Evolutionary conservation across 148 eudicot genomes (phyloP), one percentile per base, ranked within the genome.

Genomic region (Tetragonia tetragonoides): DNA sequence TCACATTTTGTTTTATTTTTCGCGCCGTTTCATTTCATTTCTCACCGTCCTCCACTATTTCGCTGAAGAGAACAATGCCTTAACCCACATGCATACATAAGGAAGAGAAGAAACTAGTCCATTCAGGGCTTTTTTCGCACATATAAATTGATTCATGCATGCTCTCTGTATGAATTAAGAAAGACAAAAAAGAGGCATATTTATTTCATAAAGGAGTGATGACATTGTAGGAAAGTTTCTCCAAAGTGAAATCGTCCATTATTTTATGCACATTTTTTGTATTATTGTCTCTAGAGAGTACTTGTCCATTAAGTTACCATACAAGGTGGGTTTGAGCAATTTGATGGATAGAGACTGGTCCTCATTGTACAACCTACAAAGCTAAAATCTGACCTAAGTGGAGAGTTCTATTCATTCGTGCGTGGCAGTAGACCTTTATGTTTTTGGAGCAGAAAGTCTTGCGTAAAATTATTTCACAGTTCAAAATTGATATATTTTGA

Each of bases 241-340:
- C 16, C 15, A 54, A 54, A 54, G 59, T 54, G 59, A 54, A 3
- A 10, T 54, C 18, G 15, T 54, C 59, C 59, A 54, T 54, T 15
- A 54, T 54, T 20, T 59, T 15, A 17, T 56, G 38, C 24, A 66
- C 40, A 70, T 51, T 38, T 16, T 53, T 77, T 7, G 73, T 44
- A 39, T 76, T 76, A 77, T 64, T 77, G 66, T 40, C 54, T 68
- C 18, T 64, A 6, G 17, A 59, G 56, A 60, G 56, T 69, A 77
- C 80, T 77, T 77, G 69, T 77, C 68, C 68, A 69, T 62, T 69
- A 69, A 77, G 74, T 10, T 69, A 69, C 67, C 74, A 24, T 10
- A 68, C 34, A 28, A 41, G 70, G 68, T 70, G 80, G 80, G 34
- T 23, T n/a, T 59, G 34, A 28, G 34, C 34, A 28, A 28, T 28